phyloP scores from a whole-genome alignment of 108 stramenopile genomes.

The Conticribra weissflogii region DNA sequence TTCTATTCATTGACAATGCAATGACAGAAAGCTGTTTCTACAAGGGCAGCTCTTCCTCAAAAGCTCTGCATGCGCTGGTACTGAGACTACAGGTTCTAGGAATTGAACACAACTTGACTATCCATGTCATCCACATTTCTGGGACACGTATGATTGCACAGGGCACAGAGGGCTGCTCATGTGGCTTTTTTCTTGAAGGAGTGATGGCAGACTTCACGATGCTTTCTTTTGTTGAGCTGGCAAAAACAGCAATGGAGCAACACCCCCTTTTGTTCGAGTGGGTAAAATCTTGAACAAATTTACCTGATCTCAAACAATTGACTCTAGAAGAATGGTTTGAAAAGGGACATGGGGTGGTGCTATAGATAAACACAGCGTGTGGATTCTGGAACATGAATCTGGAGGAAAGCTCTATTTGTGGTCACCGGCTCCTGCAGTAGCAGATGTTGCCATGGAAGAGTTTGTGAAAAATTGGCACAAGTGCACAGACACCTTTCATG shows the following conservation, averaged over 20 bases:
- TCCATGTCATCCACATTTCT: slow-evolving; percentile 25
- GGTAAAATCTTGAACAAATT: slow-evolving; percentile 7
- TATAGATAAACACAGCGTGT: slow-evolving; percentile 13
- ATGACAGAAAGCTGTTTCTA: slow-evolving; percentile 26
- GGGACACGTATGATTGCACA: slow-evolving; percentile 40
- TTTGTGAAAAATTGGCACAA: slow-evolving; percentile 35
- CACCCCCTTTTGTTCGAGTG: slow-evolving; percentile 14
- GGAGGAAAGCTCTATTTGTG: slow-evolving; percentile 12
- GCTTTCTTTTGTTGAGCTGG: slow-evolving; percentile 30
- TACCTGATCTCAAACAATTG: background rate
- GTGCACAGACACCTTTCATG: slow-evolving; percentile 27
- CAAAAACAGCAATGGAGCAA: slow-evolving; percentile 3
- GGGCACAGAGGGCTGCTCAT: slow-evolving; percentile 33
- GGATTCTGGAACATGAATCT: slow-evolving; percentile 16
- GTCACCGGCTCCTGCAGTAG: slow-evolving; percentile 29
- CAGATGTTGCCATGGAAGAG: slow-evolving; percentile 40
- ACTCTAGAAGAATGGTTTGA: slow-evolving; percentile 38
- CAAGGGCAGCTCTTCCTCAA: slow-evolving; percentile 15
- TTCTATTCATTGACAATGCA: slow-evolving; percentile 33
- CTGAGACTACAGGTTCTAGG: slow-evolving; percentile 13
- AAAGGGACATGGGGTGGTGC: slow-evolving; percentile 33
- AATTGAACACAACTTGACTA: slow-evolving; percentile 2
- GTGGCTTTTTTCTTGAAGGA: slow-evolving; percentile 30
- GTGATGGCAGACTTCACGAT: slow-evolving; percentile 20
- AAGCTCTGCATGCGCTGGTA: slow-evolving; percentile 9